Evolutionary conservation across 192 early-diverging fungal species (phyloP).

Genomic region (Dimargaris cristalligena): DNA sequence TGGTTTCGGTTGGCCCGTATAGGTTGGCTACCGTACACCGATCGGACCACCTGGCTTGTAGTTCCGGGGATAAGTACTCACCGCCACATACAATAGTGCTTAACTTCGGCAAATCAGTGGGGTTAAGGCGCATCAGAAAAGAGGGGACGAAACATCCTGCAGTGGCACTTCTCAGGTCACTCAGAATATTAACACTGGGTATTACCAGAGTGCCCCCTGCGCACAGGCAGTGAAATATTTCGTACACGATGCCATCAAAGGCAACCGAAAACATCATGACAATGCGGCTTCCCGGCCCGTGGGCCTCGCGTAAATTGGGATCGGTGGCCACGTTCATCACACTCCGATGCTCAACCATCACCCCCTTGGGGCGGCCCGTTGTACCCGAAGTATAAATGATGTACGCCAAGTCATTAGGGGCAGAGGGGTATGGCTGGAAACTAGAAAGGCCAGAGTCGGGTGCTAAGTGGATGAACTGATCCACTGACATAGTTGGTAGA

Average conservation of each 20-base stretch:
- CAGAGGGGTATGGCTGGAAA: background rate
- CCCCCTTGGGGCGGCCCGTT: constrained; percentile 1
- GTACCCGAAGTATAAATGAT: constrained; percentile 5
- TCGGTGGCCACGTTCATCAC: background rate
- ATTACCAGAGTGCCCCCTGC: background rate
- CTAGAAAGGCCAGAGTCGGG: no score
- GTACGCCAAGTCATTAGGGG: background rate
- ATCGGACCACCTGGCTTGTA: background rate
- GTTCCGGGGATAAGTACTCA: background rate
- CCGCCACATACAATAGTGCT: background rate
- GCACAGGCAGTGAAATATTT: background rate
- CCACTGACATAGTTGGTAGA: no score
- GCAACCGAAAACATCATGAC: background rate
- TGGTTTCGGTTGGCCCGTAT: background rate
- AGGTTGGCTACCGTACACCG: background rate
- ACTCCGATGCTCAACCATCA: background rate
- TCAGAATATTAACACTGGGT: background rate
- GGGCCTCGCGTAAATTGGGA: background rate
- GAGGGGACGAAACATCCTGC: background rate
- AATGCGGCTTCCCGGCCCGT: background rate
- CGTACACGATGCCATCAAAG: background rate
- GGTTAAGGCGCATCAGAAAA: background rate
- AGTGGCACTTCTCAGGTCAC: background rate
- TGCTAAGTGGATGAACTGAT: no score
- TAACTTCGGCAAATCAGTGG: background rate